A percentile compares a stretch with the other conserved stretches of the same genome.
These are phyloP conservation scores for Sporothrix brasiliensis DNA, from an alignment of 2,329 filamentous ascomycete genomes.

Conservation along the genomic window DNA sequence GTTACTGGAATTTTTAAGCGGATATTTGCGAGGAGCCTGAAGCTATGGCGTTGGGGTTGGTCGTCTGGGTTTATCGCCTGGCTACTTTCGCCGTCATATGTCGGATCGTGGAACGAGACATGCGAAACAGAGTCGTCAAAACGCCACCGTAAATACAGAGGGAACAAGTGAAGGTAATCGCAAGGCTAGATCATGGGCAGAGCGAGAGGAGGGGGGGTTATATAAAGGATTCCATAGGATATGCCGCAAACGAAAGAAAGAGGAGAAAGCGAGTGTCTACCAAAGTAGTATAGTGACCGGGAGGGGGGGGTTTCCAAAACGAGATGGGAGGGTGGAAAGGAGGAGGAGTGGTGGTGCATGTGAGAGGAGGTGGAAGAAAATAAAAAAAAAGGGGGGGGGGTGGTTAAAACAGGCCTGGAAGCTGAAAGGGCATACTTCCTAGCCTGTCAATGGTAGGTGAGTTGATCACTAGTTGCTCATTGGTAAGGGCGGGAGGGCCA, in stretches of 20 bases:
- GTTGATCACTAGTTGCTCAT: constrained; percentile 14
- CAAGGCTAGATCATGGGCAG: background rate
- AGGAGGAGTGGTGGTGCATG: constrained; percentile 17
- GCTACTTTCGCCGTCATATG: constrained; percentile 20
- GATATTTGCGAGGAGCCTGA: constrained; percentile 4
- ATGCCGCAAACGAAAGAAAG: constrained; percentile 20
- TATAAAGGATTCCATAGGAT: constrained; percentile 11
- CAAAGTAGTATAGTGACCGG: constrained; percentile 21
- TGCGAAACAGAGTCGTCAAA: background rate
- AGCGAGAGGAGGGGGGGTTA: background rate
- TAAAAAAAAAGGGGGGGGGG: constrained; percentile 11
- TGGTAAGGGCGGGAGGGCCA: background rate
- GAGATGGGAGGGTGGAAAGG: constrained; percentile 25
- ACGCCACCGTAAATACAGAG: background rate
- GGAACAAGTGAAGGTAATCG: background rate
- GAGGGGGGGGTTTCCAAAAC: constrained; percentile 4
- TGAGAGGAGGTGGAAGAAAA: background rate
- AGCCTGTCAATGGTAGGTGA: constrained; percentile 9
- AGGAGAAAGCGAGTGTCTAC: constrained; percentile 14
- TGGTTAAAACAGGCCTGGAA: background rate
- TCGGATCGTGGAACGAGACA: constrained; percentile 4
- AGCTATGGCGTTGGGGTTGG: constrained; percentile 8
- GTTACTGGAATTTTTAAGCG: constrained; percentile 3
- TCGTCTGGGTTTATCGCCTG: background rate
- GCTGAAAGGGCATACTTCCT: constrained; percentile 20